A percentile compares a stretch with the other conserved stretches of the same genome.
These are phyloP conservation scores for Stachybotrys chlorohalonatus DNA, from an alignment of 2,329 filamentous ascomycete genomes.

Conservation along the genomic window DNA sequence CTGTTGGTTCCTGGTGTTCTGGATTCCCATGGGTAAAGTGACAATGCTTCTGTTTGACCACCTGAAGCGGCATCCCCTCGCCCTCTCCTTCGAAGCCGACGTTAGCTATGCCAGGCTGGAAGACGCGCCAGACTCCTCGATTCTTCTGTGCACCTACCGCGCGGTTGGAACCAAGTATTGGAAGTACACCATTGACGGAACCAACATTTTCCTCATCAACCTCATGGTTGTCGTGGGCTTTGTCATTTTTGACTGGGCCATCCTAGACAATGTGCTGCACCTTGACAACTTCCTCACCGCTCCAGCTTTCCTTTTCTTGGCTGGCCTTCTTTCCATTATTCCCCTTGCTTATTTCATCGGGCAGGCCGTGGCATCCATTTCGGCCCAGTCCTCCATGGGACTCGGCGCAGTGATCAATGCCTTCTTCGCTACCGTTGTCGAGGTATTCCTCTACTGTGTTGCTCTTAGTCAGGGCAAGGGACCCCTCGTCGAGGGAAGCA, in stretches of 20 bases:
- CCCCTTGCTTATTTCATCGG: constrained; percentile 97
- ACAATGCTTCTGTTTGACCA: constrained; percentile 86
- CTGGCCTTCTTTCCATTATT: constrained; percentile 85
- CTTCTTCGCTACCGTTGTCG: constrained; percentile 95
- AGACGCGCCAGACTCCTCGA: constrained; percentile 68
- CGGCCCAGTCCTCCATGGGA: constrained; percentile 97
- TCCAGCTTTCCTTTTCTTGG: constrained; percentile 75
- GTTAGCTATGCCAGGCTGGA: constrained; percentile 62
- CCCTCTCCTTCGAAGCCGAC: constrained; percentile 87
- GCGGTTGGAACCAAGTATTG: constrained; percentile 93
- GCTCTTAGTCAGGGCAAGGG: constrained; percentile 88
- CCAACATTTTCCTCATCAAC: constrained; percentile 98
- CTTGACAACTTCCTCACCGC: constrained; percentile 68
- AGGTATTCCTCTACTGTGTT: constrained; percentile 95
- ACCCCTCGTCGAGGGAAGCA: constrained; percentile 88
- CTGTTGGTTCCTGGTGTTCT: constrained; percentile 96
- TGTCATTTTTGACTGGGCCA: constrained; percentile 84
- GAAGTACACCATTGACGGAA: constrained; percentile 98
- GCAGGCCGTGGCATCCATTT: constrained; percentile 96
- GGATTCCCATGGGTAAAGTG: constrained; percentile 96
- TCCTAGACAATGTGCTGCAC: constrained; percentile 61
- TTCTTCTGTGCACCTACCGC: constrained; percentile 92
- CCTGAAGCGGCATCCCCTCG: constrained; percentile 82
- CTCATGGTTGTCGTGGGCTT: constrained; percentile 89
- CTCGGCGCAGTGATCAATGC: constrained; percentile 94